phyloP scores from a whole-genome alignment of 106 monocot species.

The Xerophyta viscosa region DNA sequence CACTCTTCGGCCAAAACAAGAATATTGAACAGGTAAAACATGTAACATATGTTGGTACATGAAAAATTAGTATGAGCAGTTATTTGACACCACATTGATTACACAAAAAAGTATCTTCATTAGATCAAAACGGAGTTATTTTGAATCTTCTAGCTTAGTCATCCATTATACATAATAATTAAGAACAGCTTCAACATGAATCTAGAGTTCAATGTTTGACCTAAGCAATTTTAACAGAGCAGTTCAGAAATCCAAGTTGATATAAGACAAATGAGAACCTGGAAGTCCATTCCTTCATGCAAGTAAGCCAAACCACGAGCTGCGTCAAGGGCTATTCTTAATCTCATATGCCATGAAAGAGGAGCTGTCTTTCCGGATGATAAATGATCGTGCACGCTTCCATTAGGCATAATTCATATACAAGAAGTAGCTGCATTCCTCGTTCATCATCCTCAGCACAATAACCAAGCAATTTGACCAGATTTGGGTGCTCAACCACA shows the following conservation, averaged over 20 bases:
- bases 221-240: too few species aligned
- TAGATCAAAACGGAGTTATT: too few species aligned
- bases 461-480: constrained; percentile 4
- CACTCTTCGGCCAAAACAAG: too few species aligned
- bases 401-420: constrained; percentile 9
- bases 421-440: constrained; percentile 2
- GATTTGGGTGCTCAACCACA: constrained; percentile 5
- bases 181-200: too few species aligned
- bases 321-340: constrained; percentile 8
- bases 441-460: constrained; percentile 10
- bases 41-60: too few species aligned
- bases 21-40: too few species aligned
- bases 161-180: too few species aligned
- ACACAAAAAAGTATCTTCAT: too few species aligned
- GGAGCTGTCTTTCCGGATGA: not conserved
- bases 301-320: constrained; percentile 1
- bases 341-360: constrained; percentile 5
- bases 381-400: constrained; percentile 8
- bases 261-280: not conserved
- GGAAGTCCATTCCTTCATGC: constrained; percentile 8
- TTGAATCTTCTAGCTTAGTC: too few species aligned
- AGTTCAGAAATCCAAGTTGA: not conserved
- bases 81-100: too few species aligned
- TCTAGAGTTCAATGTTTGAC: too few species aligned
- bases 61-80: too few species aligned